Evolutionary conservation across 441 rosid species (phyloP).

Genomic region (Corymbia calophylla): DNA sequence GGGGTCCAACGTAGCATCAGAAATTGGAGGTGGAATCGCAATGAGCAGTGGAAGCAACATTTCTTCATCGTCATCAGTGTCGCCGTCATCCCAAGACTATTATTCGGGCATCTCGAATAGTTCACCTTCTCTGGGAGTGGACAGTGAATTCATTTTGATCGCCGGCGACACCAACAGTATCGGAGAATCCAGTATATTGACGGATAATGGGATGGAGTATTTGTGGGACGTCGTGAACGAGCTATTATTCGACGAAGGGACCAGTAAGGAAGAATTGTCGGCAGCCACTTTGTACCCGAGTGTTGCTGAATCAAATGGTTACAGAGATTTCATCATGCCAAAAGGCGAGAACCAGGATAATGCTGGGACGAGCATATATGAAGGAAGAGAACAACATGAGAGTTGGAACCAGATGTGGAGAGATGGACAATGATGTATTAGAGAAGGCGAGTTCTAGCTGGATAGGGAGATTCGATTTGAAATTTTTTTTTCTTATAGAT

Average conservation of each 20-base stretch:
- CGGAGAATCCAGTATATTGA: background rate
- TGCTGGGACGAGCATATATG: background rate
- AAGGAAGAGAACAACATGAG: background rate
- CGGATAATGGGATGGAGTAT: background rate
- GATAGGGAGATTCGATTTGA: background rate
- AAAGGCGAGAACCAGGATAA: background rate
- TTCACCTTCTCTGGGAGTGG: background rate
- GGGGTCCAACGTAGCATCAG: background rate
- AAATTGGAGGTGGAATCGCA: background rate
- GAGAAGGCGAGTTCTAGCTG: background rate
- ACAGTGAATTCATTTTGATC: background rate
- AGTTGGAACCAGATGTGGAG: background rate
- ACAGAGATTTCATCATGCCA: background rate
- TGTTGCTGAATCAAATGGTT: background rate
- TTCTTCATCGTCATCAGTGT: background rate
- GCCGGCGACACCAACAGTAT: background rate
- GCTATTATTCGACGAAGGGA: background rate
- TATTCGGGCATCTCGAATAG: background rate
- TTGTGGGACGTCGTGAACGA: background rate
- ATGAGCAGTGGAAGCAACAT: background rate
- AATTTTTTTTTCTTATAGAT: background rate
- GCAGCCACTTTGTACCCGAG: background rate
- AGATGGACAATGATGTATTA: background rate
- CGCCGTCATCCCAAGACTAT: background rate
- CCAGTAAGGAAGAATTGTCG: background rate